Percentiles rank a stretch among this genome's conserved stretches.
Evolutionary conservation across 768 basidiomycete species (phyloP).

Genomic region (Piloderma croceum): DNA sequence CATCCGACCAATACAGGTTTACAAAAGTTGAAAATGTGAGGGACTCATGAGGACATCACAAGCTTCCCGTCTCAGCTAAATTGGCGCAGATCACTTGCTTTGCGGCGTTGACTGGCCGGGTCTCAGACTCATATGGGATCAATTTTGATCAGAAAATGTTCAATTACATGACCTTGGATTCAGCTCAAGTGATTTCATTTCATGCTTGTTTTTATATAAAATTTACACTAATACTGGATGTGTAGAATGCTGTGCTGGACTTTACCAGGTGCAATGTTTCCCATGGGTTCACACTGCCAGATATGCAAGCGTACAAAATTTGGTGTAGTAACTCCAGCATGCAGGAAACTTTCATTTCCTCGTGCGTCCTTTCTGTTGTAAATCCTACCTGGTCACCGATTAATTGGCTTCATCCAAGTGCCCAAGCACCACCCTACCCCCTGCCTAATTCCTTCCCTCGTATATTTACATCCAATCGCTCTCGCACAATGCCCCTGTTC

Average conservation of each 20-base stretch:
- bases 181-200: too few species aligned
- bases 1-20: conserved; percentile 3
- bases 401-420: conserved; percentile 27
- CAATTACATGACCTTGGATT: conserved; percentile 39
- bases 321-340: conserved; percentile 31
- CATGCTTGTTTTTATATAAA: too few species aligned
- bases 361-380: conserved; percentile 26
- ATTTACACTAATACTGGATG: too few species aligned
- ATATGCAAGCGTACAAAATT: conserved; percentile 32
- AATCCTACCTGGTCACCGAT: conserved; percentile 6
- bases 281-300: conserved; percentile 47
- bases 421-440: conserved; percentile 49
- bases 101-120: conserved; percentile 53
- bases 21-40: conserved; percentile 27
- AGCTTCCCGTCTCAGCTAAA: conserved; percentile 45
- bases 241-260: too few species aligned
- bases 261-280: conserved; percentile 58
- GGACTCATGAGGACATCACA: conserved; percentile 37
- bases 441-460: conserved; percentile 56
- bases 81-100: conserved; percentile 49
- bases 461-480: conserved; percentile 32
- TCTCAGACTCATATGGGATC: too few species aligned
- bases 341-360: conserved; percentile 27
- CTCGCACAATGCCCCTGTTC: conserved; percentile 14
- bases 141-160: conserved; percentile 26